Percentiles rank a stretch among this genome's conserved stretches.
Evolutionary conservation across 176 grass and related monocot species (phyloP).

Genomic region (Rhynchospora tenuis): DNA sequence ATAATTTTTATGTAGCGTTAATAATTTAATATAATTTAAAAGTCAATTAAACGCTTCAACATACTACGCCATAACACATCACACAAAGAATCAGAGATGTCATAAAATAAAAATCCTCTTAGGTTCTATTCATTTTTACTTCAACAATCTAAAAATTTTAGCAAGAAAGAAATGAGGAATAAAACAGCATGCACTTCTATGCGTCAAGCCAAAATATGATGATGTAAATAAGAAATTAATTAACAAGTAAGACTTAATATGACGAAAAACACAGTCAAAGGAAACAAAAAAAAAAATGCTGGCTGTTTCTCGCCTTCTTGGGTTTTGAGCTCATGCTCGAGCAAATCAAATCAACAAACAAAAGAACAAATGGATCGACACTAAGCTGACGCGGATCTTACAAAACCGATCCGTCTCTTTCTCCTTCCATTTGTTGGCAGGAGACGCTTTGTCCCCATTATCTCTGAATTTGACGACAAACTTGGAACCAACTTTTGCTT

Average conservation of each 20-base stretch:
- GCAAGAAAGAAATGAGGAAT: no score
- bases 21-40: no score
- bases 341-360: no score
- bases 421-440: neutral
- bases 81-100: no score
- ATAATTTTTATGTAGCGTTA: no score
- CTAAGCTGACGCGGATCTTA: neutral
- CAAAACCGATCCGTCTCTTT: neutral
- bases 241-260: neutral
- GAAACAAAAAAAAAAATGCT: neutral
- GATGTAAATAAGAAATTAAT: neutral
- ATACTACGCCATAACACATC: no score
- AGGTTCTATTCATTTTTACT: no score
- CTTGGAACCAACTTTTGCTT: slow-evolving; percentile 8
- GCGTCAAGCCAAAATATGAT: no score
- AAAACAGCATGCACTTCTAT: no score
- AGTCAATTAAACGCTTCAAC: no score
- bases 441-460: neutral
- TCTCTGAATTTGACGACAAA: slow-evolving; percentile 4
- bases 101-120: no score
- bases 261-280: slow-evolving; percentile 7
- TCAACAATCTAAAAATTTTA: no score
- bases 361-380: neutral
- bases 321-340: neutral
- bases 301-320: neutral